phyloP scores from a whole-genome alignment of 2,329 filamentous ascomycete species.

The Cordyceps cateniannulata region DNA sequence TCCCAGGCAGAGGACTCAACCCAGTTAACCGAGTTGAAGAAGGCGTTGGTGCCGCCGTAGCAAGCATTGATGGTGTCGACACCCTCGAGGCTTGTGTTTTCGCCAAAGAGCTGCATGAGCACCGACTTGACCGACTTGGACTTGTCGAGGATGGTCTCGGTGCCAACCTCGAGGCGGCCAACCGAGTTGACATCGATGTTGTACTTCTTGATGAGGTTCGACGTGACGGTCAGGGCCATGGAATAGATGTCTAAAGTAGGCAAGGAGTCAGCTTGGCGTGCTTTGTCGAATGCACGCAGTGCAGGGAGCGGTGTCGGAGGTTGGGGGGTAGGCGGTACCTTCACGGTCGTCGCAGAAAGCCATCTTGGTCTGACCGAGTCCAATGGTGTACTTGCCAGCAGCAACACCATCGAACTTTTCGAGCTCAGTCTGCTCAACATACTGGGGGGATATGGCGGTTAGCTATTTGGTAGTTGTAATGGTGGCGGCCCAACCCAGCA shows the following conservation, averaged over 20 bases:
- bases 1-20: slow-evolving; percentile 84
- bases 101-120: slow-evolving; percentile 78
- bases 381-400: slow-evolving; percentile 83
- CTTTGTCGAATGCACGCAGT: not conserved
- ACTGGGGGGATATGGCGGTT: slow-evolving; percentile 42
- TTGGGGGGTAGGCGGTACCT: slow-evolving; percentile 44
- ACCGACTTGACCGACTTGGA: slow-evolving; percentile 88
- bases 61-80: slow-evolving; percentile 79
- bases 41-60: slow-evolving; percentile 79
- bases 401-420: slow-evolving; percentile 82
- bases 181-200: slow-evolving; percentile 71
- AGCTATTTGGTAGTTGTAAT: slow-evolving; percentile 19
- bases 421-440: slow-evolving; percentile 75
- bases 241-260: slow-evolving; percentile 71
- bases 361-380: slow-evolving; percentile 87
- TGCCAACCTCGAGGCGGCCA: slow-evolving; percentile 77
- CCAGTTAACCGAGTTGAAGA: slow-evolving; percentile 82
- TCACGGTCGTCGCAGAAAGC: slow-evolving; percentile 86
- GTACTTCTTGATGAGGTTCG: slow-evolving; percentile 76
- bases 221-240: slow-evolving; percentile 69
- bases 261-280: slow-evolving; percentile 14
- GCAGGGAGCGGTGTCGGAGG: slow-evolving; percentile 12
- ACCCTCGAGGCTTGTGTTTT: slow-evolving; percentile 79
- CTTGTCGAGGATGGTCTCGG: slow-evolving; percentile 81
- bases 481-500: slow-evolving; percentile 13